These are phyloP conservation scores for Monascus ruber DNA, from an alignment of 2,329 filamentous ascomycete species.

Conservation along the genomic window DNA sequence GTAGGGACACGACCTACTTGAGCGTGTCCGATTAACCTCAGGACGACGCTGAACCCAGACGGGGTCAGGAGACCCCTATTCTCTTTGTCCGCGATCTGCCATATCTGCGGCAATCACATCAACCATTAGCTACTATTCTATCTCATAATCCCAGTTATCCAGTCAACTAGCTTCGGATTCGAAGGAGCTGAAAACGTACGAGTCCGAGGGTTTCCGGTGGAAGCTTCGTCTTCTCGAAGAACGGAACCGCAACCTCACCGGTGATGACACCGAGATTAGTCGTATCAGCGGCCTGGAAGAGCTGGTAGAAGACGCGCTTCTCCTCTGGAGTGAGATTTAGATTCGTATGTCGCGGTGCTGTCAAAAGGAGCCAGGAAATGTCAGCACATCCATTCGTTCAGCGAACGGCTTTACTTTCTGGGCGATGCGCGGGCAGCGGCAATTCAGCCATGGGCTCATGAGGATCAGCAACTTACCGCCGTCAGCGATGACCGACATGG, in stretches of 20 bases:
- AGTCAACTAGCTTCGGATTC: too few relatives aligned
- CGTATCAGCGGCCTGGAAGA: constrained; percentile 86
- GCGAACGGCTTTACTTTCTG: too few relatives aligned
- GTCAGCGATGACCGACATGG: constrained; percentile 17
- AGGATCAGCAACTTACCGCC: constrained; percentile 12
- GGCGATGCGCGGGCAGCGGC: too few relatives aligned
- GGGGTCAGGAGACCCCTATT: constrained; percentile 90
- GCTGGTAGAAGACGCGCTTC: constrained; percentile 84
- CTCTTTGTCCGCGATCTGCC: constrained; percentile 96
- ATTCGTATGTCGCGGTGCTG: constrained; percentile 43
- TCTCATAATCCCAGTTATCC: too few relatives aligned
- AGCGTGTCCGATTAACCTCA: constrained; percentile 90
- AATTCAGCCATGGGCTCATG: neutral
- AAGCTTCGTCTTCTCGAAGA: constrained; percentile 92
- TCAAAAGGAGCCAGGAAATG: constrained; percentile 5
- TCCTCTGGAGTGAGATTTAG: constrained; percentile 84
- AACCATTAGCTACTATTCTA: neutral
- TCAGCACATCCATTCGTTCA: neutral
- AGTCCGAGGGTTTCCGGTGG: constrained; percentile 77
- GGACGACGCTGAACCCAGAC: constrained; percentile 81
- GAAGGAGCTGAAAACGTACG: constrained; percentile 42
- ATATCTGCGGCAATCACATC: constrained; percentile 53
- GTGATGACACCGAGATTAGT: constrained; percentile 89
- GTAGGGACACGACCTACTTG: constrained; percentile 77
- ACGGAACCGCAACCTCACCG: constrained; percentile 89